Percentiles rank a stretch among this genome's conserved stretches.
Evolutionary conservation across 2,329 filamentous ascomycete genomes (phyloP).

Genomic region (Pseudogymnoascus sp.): DNA sequence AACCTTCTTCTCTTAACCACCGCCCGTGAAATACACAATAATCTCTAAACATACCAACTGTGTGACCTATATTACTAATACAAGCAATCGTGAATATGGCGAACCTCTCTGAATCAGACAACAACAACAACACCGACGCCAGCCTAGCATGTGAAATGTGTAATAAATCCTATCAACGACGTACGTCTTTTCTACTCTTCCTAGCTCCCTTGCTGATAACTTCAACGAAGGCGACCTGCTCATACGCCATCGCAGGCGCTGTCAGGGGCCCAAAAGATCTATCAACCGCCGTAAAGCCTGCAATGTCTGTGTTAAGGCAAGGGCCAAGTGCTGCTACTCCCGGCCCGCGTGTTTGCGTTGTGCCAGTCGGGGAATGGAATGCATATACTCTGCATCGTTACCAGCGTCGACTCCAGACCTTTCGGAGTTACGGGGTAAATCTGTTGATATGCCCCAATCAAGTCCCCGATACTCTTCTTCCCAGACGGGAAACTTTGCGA

Average conservation of each 20-base stretch:
- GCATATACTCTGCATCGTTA: slow-evolving; percentile 10
- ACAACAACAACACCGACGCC: not conserved
- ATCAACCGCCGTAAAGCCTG: slow-evolving; percentile 18
- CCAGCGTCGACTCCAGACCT: not conserved
- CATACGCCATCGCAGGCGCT: slow-evolving; percentile 18
- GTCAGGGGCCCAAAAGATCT: slow-evolving; percentile 12
- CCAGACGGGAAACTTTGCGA: not conserved
- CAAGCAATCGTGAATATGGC: not conserved
- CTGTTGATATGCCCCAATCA: not conserved
- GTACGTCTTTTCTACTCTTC: slow-evolving; percentile 11
- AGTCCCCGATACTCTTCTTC: not conserved
- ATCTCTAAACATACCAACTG: not conserved
- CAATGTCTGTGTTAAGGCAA: slow-evolving; percentile 19
- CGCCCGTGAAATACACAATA: not conserved
- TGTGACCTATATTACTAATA: not conserved
- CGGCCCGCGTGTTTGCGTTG: slow-evolving; percentile 16
- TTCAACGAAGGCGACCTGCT: slow-evolving; percentile 14
- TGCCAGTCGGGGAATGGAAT: slow-evolving; percentile 13
- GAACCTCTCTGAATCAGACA: not conserved
- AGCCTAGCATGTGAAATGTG: slow-evolving; percentile 9
- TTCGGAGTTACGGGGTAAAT: not conserved
- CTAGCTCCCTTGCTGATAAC: not conserved
- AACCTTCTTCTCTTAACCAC: not conserved
- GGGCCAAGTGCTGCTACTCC: slow-evolving; percentile 18
- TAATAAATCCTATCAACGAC: slow-evolving; percentile 17